phyloP scores from a whole-genome alignment of 2,329 filamentous ascomycete species.

The Bipolaris victoriae region DNA sequence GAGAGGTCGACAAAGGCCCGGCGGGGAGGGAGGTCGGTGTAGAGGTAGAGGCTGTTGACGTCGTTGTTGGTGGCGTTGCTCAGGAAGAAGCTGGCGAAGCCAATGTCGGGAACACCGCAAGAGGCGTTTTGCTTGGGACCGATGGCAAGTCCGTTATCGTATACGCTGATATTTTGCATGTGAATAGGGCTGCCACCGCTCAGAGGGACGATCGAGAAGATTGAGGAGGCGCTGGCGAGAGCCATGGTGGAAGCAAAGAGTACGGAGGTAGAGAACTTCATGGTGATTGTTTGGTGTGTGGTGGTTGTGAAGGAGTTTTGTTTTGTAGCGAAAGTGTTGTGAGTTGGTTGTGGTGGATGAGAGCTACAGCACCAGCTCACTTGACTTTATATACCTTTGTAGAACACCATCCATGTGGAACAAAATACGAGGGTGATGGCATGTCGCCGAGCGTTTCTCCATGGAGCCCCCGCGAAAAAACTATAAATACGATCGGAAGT shows the following conservation, averaged over 20 bases:
- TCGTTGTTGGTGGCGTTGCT: constrained; percentile 31
- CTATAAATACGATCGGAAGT: not conserved
- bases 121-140: constrained; percentile 30
- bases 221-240: constrained; percentile 31
- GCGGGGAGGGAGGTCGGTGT: constrained; percentile 54
- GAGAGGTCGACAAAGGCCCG: constrained; percentile 62
- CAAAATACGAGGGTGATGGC: constrained; percentile 2
- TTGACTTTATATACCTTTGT: constrained; percentile 8
- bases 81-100: constrained; percentile 60
- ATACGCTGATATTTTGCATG: constrained; percentile 54
- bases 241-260: constrained; percentile 30
- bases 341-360: constrained; percentile 4
- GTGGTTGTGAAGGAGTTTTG: not conserved
- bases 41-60: constrained; percentile 53
- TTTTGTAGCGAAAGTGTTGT: constrained; percentile 8
- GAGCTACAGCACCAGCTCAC: not conserved
- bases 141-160: constrained; percentile 53
- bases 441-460: not conserved
- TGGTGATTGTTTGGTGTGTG: constrained; percentile 26
- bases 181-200: constrained; percentile 59
- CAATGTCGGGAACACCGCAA: constrained; percentile 10
- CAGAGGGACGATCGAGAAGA: constrained; percentile 60
- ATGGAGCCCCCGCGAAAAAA: not conserved
- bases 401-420: not conserved
- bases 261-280: constrained; percentile 40